Conservation (phyloP, 2,329 filamentous ascomycete species). For the Botrytis squamosa region DNA sequence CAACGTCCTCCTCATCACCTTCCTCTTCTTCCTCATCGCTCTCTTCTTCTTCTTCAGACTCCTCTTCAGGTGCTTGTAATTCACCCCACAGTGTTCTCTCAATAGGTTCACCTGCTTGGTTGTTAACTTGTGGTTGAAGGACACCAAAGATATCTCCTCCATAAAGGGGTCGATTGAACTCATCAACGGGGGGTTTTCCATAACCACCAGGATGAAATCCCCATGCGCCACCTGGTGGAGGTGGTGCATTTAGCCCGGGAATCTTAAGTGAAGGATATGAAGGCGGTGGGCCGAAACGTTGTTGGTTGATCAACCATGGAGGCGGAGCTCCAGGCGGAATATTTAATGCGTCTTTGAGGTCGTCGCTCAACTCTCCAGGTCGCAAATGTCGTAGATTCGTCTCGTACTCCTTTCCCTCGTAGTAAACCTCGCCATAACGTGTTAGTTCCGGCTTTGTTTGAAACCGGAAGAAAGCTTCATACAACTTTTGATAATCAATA, state of each 20-base stretch:
- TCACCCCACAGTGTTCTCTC: slow-evolving; percentile 93
- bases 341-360: slow-evolving; percentile 86
- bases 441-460: slow-evolving; percentile 95
- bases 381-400: slow-evolving; percentile 89
- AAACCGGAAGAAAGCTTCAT: slow-evolving; percentile 97
- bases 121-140: slow-evolving; percentile 58
- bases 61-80: slow-evolving; percentile 75
- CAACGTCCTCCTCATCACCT: slow-evolving; percentile 59
- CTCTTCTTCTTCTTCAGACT: slow-evolving; percentile 63
- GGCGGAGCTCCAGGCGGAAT: slow-evolving; percentile 92
- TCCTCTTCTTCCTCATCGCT: slow-evolving; percentile 70
- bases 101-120: slow-evolving; percentile 71
- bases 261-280: slow-evolving; percentile 96
- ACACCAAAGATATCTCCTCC: slow-evolving; percentile 95
- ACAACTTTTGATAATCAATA: slow-evolving; percentile 97
- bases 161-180: slow-evolving; percentile 86
- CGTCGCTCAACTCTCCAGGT: slow-evolving; percentile 85
- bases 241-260: slow-evolving; percentile 88
- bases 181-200: slow-evolving; percentile 93
- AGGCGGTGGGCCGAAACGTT: slow-evolving; percentile 87
- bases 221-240: slow-evolving; percentile 86
- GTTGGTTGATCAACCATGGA: slow-evolving; percentile 96
- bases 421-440: slow-evolving; percentile 97
- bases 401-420: slow-evolving; percentile 97
- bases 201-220: slow-evolving; percentile 94